Evolutionary conservation across 2,329 filamentous ascomycete species (phyloP).

Genomic region (Botrytis fragariae): DNA sequence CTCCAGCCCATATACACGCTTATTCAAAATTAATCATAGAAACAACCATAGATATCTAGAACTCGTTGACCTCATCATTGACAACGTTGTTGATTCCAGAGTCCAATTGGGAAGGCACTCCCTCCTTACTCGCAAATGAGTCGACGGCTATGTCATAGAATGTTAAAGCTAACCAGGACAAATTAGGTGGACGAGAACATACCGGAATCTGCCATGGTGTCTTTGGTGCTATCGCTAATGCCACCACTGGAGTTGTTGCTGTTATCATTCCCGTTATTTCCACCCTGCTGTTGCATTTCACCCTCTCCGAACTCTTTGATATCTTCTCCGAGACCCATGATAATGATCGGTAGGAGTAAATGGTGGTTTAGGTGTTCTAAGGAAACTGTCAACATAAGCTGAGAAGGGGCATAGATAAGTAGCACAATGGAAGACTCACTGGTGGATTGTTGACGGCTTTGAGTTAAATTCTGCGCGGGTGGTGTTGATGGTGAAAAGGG

Average conservation of each 20-base stretch:
- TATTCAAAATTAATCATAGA: neutral
- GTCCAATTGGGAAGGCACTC: constrained; percentile 36
- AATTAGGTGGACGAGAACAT: constrained; percentile 10
- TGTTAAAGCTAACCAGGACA: neutral
- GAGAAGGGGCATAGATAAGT: neutral
- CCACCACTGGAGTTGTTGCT: constrained; percentile 32
- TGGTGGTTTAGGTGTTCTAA: neutral
- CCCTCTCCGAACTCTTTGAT: constrained; percentile 38
- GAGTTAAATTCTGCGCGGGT: neutral
- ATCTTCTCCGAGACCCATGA: constrained; percentile 33
- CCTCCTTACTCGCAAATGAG: constrained; percentile 39
- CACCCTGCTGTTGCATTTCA: constrained; percentile 36
- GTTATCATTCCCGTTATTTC: constrained; percentile 39
- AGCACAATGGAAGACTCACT: neutral
- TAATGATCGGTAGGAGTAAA: constrained; percentile 25
- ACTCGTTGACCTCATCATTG: constrained; percentile 12
- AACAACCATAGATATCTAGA: neutral
- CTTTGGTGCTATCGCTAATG: constrained; percentile 36
- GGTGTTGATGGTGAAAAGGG: neutral
- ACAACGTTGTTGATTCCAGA: constrained; percentile 33
- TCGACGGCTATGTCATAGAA: constrained; percentile 34
- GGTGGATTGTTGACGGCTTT: neutral
- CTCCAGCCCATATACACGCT: neutral
- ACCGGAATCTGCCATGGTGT: constrained; percentile 41
- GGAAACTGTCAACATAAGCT: neutral